phyloP scores from a whole-genome alignment of 768 basidiomycete species.

The Neoboletus brunneissimus region DNA sequence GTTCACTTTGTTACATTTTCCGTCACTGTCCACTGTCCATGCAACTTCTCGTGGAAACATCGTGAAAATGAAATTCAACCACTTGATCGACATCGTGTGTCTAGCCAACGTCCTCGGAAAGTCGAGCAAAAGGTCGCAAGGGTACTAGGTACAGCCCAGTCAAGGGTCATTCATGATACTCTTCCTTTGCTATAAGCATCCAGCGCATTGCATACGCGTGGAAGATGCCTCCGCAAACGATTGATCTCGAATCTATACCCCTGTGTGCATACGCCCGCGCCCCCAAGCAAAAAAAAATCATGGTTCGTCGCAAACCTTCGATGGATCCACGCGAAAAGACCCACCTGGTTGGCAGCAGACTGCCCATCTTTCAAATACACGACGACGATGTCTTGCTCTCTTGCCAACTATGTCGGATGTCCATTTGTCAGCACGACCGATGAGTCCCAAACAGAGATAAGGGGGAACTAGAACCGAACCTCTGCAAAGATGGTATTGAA shows the following conservation, averaged over 20 bases:
- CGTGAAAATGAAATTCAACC: not conserved
- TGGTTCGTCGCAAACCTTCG: too few relatives aligned
- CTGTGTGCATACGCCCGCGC: not conserved
- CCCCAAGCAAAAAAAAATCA: not conserved
- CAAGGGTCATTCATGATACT: not conserved
- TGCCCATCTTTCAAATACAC: slow-evolving; percentile 22
- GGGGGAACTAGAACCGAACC: slow-evolving; percentile 1
- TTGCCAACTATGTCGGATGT: slow-evolving; percentile 7
- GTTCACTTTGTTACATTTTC: not conserved
- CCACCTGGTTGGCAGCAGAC: slow-evolving; percentile 10
- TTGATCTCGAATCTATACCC: slow-evolving; percentile 17
- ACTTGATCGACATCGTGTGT: not conserved
- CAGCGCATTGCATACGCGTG: slow-evolving; percentile 11
- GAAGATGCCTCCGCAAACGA: slow-evolving; percentile 17
- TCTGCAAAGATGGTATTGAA: slow-evolving; percentile 13
- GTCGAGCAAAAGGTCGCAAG: too few relatives aligned
- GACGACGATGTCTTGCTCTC: slow-evolving; percentile 17
- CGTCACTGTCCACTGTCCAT: not conserved
- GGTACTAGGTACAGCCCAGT: too few relatives aligned
- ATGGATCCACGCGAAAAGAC: not conserved
- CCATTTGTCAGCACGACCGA: not conserved
- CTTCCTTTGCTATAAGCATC: slow-evolving; percentile 21
- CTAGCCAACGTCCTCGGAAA: not conserved
- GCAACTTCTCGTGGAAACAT: not conserved
- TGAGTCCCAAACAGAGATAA: not conserved